phyloP scores from a whole-genome alignment of 1,284 basidiomycete genomes.

The Ceratobasidium sp. region DNA sequence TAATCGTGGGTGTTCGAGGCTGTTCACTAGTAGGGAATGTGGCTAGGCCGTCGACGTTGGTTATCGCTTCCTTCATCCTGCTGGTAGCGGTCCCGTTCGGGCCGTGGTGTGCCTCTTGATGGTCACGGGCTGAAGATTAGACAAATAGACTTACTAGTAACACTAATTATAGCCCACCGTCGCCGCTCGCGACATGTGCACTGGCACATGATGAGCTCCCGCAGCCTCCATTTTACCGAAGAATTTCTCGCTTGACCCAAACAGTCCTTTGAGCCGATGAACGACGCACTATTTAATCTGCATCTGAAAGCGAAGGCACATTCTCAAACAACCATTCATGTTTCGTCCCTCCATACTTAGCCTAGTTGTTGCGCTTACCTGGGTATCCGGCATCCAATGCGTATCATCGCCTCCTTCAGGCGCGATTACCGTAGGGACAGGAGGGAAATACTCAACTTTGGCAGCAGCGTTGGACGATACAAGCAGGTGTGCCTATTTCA shows the following conservation, averaged over 20 bases:
- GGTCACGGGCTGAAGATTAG: background rate
- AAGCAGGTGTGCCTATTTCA: conserved; percentile 15
- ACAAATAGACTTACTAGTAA: background rate
- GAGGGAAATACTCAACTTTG: conserved; percentile 40
- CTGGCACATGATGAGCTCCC: background rate
- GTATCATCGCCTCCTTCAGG: conserved; percentile 33
- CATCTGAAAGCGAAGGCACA: too few species aligned
- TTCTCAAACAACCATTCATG: too few species aligned
- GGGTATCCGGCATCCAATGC: too few species aligned
- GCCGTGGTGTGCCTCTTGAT: background rate
- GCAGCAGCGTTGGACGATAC: conserved; percentile 42
- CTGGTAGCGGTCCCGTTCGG: background rate
- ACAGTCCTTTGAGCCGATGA: too few species aligned
- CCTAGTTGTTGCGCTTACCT: too few species aligned
- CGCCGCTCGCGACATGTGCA: too few species aligned
- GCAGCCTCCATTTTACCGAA: background rate
- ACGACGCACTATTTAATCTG: too few species aligned
- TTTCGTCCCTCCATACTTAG: too few species aligned
- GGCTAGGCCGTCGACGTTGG: background rate
- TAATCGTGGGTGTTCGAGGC: background rate
- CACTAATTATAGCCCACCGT: background rate
- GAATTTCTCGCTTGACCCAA: too few species aligned
- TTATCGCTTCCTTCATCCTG: too few species aligned
- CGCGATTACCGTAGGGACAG: conserved; percentile 38
- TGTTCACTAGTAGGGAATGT: too few species aligned